phyloP scores from a whole-genome alignment of 257 asterid species.

The Solanum medicagineum region DNA sequence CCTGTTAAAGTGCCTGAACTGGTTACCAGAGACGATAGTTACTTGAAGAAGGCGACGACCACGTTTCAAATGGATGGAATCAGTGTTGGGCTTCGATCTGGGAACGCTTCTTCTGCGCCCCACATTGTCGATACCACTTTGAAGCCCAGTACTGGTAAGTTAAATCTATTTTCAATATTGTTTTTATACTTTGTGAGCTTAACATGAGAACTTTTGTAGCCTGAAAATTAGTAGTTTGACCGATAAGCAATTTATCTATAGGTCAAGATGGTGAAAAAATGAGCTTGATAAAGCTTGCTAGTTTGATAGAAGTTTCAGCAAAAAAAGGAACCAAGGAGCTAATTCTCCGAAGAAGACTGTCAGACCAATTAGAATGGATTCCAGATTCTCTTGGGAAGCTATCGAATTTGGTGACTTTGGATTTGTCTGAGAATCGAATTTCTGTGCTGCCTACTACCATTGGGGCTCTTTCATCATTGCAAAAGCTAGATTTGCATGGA shows the following conservation, averaged over 20 bases:
- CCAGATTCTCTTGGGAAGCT: constrained; percentile 21
- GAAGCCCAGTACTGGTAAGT: constrained; percentile 47
- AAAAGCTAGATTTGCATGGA: constrained; percentile 22
- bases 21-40: constrained; percentile 52
- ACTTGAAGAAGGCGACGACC: constrained; percentile 41
- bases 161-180: not conserved
- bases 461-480: not conserved
- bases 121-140: constrained; percentile 58
- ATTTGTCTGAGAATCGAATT: constrained; percentile 4
- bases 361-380: constrained; percentile 85
- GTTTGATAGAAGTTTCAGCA: constrained; percentile 65
- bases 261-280: constrained; percentile 73
- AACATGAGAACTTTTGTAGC: not conserved
- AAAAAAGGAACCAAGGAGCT: constrained; percentile 69
- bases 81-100: constrained; percentile 19
- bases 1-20: constrained; percentile 24
- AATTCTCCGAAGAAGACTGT: constrained; percentile 43
- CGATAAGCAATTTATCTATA: constrained; percentile 13
- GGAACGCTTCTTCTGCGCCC: constrained; percentile 22
- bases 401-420: not conserved
- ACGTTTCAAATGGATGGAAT: constrained; percentile 30
- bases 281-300: constrained; percentile 69
- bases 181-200: not conserved
- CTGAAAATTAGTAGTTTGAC: not conserved
- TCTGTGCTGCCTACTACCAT: not conserved